Percentiles rank a stretch among this genome's conserved stretches.
Evolutionary conservation across 1,139 yeast species (phyloP).

Genomic region (Chernovozyma aurita): DNA sequence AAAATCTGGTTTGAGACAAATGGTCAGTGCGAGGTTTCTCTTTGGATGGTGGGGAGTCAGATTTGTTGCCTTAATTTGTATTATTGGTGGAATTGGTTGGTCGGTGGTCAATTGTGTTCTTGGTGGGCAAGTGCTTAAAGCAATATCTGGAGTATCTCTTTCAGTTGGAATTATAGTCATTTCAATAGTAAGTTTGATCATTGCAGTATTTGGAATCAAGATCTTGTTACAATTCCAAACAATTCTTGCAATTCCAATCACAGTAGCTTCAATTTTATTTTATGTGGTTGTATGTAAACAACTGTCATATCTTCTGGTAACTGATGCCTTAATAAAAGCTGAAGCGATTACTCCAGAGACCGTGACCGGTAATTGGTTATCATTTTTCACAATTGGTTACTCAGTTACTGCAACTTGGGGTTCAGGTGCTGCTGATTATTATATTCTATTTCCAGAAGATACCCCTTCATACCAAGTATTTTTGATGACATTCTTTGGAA

Average conservation of each 20-base stretch:
- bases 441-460: conserved; percentile 21
- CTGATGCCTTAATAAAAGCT: conserved; percentile 14
- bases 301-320: conserved; percentile 9
- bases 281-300: conserved; percentile 21
- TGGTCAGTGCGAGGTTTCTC: conserved; percentile 35
- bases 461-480: conserved; percentile 18
- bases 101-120: conserved; percentile 37
- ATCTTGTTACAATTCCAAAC: conserved; percentile 20
- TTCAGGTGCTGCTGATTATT: conserved; percentile 25
- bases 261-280: conserved; percentile 17
- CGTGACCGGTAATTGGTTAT: conserved; percentile 20
- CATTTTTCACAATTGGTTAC: conserved; percentile 23
- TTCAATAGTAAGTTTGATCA: conserved; percentile 23
- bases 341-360: conserved; percentile 11
- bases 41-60: conserved; percentile 40
- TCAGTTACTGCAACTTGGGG: conserved; percentile 28
- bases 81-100: conserved; percentile 40
- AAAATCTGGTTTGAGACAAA: conserved; percentile 38
- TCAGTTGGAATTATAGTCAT: conserved; percentile 30
- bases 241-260: conserved; percentile 18
- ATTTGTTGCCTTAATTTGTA: conserved; percentile 28
- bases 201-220: conserved; percentile 33
- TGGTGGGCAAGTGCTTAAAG: conserved; percentile 32
- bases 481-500: conserved; percentile 19
- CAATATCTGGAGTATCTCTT: conserved; percentile 22